Evolutionary conservation across 164 flowering plant species (phyloP), one percentile per base, ranked within the genome.

Genomic region (Kalanchoe fedtschenkoi): DNA sequence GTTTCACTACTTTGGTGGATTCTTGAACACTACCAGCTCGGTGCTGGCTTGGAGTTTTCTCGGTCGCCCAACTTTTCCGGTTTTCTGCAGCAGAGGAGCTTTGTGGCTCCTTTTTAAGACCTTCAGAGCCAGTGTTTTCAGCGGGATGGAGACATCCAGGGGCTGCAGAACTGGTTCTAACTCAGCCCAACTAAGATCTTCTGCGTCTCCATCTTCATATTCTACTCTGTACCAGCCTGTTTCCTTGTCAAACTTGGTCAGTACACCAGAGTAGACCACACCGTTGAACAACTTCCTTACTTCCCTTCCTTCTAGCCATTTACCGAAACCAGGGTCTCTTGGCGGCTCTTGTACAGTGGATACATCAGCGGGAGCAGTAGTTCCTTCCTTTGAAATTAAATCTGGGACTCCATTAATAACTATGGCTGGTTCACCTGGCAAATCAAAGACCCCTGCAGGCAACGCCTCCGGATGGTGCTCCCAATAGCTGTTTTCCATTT

Each of bases 151-250:
- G 42, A 91, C 65, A 39, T 87, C 97, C 61, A 91, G 44, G 8
- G 97, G 95, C 56, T 74, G 39, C 58, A 91, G 84, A 11, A 91
- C 71, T 63, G 77, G 74, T 65, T 74, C 69, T 62, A 91, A 69
- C 71, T 88, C 97, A 65, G 51, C 64, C 96, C 97, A 87, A 19
- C 81, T 86, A 26, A 91, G 87, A 77, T 91, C 97, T 76, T 91
- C 97, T 47, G 44, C 77, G 65, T 88, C 97, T 6, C 91, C 95
- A 74, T 91, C 97, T 66, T 88, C 95, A 60, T 91, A 91, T 5
- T 70, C 83, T 41, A 91, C 95, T 65, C 85, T 81, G 62, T 82
- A 91, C 97, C 97, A 88, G 32, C 88, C 88, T 26, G 76, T 47
- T 73, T 85, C 86, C 59, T 68, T 73, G 72, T 91, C 97, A 66